These are phyloP conservation scores for Luzula sylvatica DNA, from an alignment of 176 grass and related monocot genomes.

Conservation along the genomic window DNA sequence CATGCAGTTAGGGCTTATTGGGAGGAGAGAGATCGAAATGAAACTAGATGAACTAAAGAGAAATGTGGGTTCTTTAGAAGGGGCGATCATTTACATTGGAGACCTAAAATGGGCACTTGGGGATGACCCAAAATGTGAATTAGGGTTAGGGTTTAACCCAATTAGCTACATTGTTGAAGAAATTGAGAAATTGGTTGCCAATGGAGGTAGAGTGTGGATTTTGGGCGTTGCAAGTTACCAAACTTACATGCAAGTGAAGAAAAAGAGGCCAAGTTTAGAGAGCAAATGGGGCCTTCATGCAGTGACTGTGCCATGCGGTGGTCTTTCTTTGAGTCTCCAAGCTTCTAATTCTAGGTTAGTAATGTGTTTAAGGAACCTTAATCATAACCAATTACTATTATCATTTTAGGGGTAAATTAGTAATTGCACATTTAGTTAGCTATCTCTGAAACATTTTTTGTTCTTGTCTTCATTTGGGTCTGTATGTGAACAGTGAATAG, in stretches of 20 bases:
- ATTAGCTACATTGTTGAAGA: slow-evolving; percentile 58
- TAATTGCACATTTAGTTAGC: not conserved
- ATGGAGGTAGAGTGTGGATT: slow-evolving; percentile 35
- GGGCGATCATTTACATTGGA: slow-evolving; percentile 58
- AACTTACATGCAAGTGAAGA: slow-evolving; percentile 81
- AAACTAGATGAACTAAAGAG: slow-evolving; percentile 56
- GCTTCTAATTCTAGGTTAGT: slow-evolving; percentile 48
- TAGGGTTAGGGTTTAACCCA: slow-evolving; percentile 29
- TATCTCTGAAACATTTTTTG: too few species aligned
- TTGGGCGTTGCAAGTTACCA: slow-evolving; percentile 66
- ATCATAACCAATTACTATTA: slow-evolving; percentile 1
- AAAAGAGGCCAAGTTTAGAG: slow-evolving; percentile 34
- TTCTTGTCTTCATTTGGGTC: slow-evolving; percentile 2
- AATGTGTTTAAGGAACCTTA: too few species aligned
- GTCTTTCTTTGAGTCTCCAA: slow-evolving; percentile 42
- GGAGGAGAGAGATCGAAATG: slow-evolving; percentile 37
- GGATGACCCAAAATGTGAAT: slow-evolving; percentile 29
- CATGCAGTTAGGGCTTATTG: slow-evolving; percentile 69
- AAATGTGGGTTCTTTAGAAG: slow-evolving; percentile 34
- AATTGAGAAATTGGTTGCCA: slow-evolving; percentile 37
- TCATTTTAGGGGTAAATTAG: not conserved
- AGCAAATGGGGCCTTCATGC: slow-evolving; percentile 57
- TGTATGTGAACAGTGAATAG: slow-evolving; percentile 6
- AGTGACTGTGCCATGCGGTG: slow-evolving; percentile 52
- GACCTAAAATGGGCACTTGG: slow-evolving; percentile 68